phyloP scores from a whole-genome alignment of 2,329 filamentous ascomycete genomes.

The Knoxdaviesia proteae region DNA sequence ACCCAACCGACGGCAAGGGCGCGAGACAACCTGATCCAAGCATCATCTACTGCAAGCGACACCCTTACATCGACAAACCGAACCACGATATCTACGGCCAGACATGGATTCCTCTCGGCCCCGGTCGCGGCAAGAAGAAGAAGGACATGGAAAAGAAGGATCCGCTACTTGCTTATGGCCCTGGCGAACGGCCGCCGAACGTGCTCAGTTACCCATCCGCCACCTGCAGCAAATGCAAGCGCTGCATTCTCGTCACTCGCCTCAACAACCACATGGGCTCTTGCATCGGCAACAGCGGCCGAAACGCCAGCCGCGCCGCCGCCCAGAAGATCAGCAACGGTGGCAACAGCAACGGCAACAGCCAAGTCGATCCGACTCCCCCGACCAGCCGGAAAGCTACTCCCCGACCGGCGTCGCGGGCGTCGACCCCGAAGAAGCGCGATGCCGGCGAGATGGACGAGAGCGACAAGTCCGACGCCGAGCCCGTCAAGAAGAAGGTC shows the following conservation, averaged over 20 bases:
- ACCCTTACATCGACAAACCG: constrained; percentile 55
- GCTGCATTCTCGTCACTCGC: constrained; percentile 42
- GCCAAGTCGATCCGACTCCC: constrained; percentile 33
- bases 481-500: constrained; percentile 34
- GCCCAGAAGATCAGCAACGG: constrained; percentile 42
- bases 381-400: constrained; percentile 43
- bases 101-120: constrained; percentile 53
- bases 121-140: constrained; percentile 57
- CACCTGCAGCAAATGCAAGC: constrained; percentile 47
- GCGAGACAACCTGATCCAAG: constrained; percentile 43
- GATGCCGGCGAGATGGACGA: constrained; percentile 33
- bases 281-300: constrained; percentile 44
- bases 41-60: constrained; percentile 57
- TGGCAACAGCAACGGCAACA: constrained; percentile 19
- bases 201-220: constrained; percentile 44
- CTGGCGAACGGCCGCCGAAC: constrained; percentile 35
- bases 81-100: constrained; percentile 70
- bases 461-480: constrained; percentile 26
- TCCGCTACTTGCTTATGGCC: constrained; percentile 15
- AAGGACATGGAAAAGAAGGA: constrained; percentile 50
- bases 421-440: constrained; percentile 33
- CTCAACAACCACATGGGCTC: constrained; percentile 50
- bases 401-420: constrained; percentile 31
- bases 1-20: constrained; percentile 52
- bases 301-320: constrained; percentile 39